phyloP scores from a whole-genome alignment of 2,329 filamentous ascomycete species.

The Fusarium metavorans region DNA sequence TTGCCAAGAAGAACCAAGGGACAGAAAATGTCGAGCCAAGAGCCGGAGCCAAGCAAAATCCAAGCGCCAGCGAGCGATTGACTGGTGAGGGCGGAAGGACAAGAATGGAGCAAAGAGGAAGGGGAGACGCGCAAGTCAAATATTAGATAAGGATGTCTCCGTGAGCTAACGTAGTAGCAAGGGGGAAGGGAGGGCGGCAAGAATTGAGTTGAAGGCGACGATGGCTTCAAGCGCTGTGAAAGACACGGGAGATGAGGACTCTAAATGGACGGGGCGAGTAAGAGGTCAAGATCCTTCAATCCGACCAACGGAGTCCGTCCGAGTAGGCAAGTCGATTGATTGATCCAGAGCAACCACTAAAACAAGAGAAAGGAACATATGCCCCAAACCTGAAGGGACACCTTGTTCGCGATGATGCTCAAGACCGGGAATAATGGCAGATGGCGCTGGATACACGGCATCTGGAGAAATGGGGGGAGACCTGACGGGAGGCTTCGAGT shows the following conservation, averaged over 20 bases:
- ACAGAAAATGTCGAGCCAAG: constrained; percentile 35
- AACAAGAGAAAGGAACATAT: not conserved
- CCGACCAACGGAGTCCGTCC: not conserved
- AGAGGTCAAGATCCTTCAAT: not conserved
- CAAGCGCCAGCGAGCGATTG: constrained; percentile 24
- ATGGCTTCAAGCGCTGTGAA: constrained; percentile 1
- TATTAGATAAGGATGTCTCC: constrained; percentile 3
- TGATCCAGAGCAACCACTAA: not conserved
- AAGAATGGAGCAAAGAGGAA: constrained; percentile 3
- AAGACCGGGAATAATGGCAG: constrained; percentile 6
- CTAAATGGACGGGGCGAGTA: not conserved
- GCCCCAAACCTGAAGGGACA: not conserved
- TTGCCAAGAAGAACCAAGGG: constrained; percentile 36
- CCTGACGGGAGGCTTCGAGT: constrained; percentile 3
- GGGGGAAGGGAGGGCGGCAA: not conserved
- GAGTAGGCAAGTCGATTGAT: not conserved
- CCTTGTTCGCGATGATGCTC: not conserved
- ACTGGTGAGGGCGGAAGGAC: constrained; percentile 4
- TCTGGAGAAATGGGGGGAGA: not conserved
- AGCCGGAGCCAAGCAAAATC: constrained; percentile 31
- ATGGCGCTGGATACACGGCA: constrained; percentile 11
- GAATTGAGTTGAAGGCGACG: constrained; percentile 15
- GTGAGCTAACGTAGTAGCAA: not conserved
- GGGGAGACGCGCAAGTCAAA: constrained; percentile 7
- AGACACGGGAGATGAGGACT: constrained; percentile 1